phyloP scores from a whole-genome alignment of 192 early-diverging fungal species.

The Coemansia biformis region DNA sequence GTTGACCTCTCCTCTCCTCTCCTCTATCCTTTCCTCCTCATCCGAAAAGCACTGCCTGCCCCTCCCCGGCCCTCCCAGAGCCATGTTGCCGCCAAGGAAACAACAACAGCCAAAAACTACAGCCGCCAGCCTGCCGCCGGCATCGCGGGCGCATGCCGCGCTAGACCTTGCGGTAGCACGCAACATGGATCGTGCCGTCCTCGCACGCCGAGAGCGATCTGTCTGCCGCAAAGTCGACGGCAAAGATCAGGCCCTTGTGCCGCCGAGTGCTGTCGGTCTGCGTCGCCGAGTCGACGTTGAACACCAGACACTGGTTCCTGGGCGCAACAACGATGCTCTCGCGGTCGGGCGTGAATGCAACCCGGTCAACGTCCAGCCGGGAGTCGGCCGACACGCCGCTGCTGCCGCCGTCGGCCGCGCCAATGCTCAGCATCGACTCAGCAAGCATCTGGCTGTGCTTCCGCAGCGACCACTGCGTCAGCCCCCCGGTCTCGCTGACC shows the following conservation, averaged over 20 bases:
- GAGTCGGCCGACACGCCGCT: no score
- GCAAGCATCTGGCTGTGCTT: slow-evolving; percentile 35
- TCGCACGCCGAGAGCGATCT: slow-evolving; percentile 43
- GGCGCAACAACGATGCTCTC: slow-evolving; percentile 43
- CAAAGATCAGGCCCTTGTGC: slow-evolving; percentile 45
- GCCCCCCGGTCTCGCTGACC: slow-evolving; percentile 38
- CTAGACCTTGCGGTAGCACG: slow-evolving; percentile 44
- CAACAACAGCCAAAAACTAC: no score
- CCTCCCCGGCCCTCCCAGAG: no score
- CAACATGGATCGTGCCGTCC: slow-evolving; percentile 48
- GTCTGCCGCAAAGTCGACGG: slow-evolving; percentile 44
- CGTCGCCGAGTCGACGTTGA: slow-evolving; percentile 46
- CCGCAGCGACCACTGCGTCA: slow-evolving; percentile 49
- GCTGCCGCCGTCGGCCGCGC: not conserved
- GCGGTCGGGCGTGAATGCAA: slow-evolving; percentile 43
- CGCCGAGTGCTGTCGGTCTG: slow-evolving; percentile 41
- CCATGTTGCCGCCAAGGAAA: no score
- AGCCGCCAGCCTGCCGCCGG: no score
- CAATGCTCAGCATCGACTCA: slow-evolving; percentile 32
- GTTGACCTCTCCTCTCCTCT: no score
- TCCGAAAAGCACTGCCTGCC: no score
- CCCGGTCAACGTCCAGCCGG: no score
- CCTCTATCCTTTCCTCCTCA: no score
- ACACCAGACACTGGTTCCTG: slow-evolving; percentile 38
- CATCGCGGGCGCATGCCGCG: no score